Conservation (phyloP, 2,329 filamentous ascomycete species). For the Fusarium oligoseptatum region DNA sequence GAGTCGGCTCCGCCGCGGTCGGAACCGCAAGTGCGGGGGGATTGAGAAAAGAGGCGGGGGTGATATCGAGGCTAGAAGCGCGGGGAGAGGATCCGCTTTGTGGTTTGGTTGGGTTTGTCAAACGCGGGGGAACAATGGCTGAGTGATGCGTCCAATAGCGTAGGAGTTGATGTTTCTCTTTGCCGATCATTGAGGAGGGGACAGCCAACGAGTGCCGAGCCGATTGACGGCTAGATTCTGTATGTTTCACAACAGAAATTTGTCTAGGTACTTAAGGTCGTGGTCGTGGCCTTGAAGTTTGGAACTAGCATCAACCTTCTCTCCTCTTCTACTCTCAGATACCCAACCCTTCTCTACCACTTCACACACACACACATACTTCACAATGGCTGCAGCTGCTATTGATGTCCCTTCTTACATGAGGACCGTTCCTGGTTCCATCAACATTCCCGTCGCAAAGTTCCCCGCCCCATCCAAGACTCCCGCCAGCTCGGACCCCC, state of each 20-base stretch:
- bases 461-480: slow-evolving; percentile 53
- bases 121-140: not conserved
- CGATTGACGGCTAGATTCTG: not conserved
- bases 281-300: not conserved
- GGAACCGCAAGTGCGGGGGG: not conserved
- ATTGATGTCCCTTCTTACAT: slow-evolving; percentile 45
- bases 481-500: slow-evolving; percentile 50
- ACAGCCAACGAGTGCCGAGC: not conserved
- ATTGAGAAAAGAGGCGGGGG: not conserved
- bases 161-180: not conserved
- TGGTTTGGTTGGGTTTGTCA: not conserved
- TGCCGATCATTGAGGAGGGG: slow-evolving; percentile 11
- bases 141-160: slow-evolving; percentile 3
- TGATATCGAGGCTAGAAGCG: not conserved
- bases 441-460: slow-evolving; percentile 64
- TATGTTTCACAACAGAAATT: slow-evolving; percentile 1
- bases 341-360: not conserved
- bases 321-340: not conserved
- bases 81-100: not conserved
- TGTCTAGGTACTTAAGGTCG: slow-evolving; percentile 5
- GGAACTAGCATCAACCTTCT: slow-evolving; percentile 17
- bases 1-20: not conserved
- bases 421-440: slow-evolving; percentile 61
- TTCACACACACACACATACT: not conserved
- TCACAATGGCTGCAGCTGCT: slow-evolving; percentile 41